Evolutionary conservation across 116 monocot species (phyloP).

Genomic region (Dioscorea cayenensis): DNA sequence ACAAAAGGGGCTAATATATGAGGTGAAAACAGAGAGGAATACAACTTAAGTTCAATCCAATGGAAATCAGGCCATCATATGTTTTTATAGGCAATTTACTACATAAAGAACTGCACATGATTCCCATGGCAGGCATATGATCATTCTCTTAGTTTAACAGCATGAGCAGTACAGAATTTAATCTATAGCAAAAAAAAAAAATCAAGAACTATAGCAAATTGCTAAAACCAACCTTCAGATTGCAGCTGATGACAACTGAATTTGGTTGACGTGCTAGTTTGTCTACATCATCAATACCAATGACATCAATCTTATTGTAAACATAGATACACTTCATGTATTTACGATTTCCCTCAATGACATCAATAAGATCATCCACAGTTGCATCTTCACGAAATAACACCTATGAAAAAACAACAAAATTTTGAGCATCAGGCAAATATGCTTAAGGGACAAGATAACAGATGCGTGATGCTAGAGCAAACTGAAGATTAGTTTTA

Average conservation of each 20-base stretch:
- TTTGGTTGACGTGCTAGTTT: constrained; percentile 84
- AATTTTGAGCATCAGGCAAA: background rate
- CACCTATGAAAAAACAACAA: constrained; percentile 30
- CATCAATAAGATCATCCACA: constrained; percentile 98
- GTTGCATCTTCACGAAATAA: constrained; percentile 97
- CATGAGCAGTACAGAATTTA: background rate
- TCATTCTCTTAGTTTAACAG: background rate
- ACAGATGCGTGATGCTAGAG: background rate
- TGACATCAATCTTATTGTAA: constrained; percentile 98
- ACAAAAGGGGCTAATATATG: too few species aligned
- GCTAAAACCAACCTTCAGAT: constrained; percentile 60
- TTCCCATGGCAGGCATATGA: background rate
- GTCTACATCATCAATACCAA: constrained; percentile 99
- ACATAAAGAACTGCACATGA: background rate
- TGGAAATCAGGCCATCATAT: background rate
- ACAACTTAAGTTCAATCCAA: background rate
- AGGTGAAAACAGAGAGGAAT: too few species aligned
- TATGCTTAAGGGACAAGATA: background rate
- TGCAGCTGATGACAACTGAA: constrained; percentile 98
- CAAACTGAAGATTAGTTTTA: background rate
- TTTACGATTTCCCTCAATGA: constrained; percentile 96
- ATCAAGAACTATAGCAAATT: background rate
- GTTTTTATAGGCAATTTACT: background rate
- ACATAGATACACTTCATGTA: constrained; percentile 99
- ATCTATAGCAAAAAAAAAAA: background rate